phyloP scores from a whole-genome alignment of 225 moss, liverwort and hornwort genomes.

The Straminergon stramineum region DNA sequence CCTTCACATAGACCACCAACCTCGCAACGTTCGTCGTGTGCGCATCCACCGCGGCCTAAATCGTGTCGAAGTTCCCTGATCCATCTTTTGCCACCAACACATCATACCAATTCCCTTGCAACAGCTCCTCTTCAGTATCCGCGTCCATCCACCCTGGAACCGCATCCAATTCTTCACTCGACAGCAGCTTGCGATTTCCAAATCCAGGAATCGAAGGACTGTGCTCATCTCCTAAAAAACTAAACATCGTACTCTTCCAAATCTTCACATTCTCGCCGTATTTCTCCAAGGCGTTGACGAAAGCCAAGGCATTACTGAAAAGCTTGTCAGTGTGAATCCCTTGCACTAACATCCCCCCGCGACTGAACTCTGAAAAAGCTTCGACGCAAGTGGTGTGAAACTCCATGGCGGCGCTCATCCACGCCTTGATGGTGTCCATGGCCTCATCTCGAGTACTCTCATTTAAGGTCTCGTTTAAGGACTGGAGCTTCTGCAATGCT shows the following conservation, averaged over 20 bases:
- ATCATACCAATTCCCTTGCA: neutral
- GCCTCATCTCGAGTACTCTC: neutral
- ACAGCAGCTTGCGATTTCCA: constrained; percentile 5
- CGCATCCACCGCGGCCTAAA: constrained; percentile 53
- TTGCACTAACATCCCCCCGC: neutral
- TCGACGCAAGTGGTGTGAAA: constrained; percentile 30
- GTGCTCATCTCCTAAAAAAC: neutral
- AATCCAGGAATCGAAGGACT: neutral
- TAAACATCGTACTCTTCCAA: constrained; percentile 25
- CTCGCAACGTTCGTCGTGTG: constrained; percentile 5
- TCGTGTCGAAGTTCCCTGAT: constrained; percentile 16
- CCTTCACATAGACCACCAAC: constrained; percentile 43
- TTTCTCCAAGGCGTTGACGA: constrained; percentile 12
- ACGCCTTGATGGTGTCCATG: constrained; percentile 8
- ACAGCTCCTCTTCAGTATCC: constrained; percentile 3
- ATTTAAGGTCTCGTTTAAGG: neutral
- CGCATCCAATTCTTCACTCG: neutral
- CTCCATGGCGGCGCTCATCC: constrained; percentile 40
- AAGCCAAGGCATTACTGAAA: constrained; percentile 30
- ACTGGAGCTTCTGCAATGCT: neutral
- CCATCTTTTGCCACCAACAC: constrained; percentile 46
- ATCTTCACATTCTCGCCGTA: constrained; percentile 4
- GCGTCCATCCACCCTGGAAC: constrained; percentile 8
- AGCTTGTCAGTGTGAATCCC: constrained; percentile 6
- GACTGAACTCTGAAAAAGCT: neutral